Evolutionary conservation across 176 grass and related monocot genomes (phyloP), one percentile per base, ranked within the genome.

Genomic region (Lolium perenne): DNA sequence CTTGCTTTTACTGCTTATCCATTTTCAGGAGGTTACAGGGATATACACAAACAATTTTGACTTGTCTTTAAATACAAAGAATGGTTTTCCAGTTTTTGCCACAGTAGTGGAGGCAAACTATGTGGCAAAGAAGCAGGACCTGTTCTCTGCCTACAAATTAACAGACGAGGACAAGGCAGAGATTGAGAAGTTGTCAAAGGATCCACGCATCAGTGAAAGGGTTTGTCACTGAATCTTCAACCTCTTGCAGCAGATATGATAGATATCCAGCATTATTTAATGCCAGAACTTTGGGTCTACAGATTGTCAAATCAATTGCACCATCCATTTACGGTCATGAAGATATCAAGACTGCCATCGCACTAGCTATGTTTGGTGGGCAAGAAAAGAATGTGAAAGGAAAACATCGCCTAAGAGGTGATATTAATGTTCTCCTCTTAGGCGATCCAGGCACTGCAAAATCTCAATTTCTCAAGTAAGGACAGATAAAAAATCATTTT

Each of bases 381-480:
- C 97, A 99, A 84, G 94, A 96, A 80, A 99, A 99, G 89, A 92
- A 94, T 84, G 89, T 92, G 21, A 94, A 90, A 41, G 97, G 97
- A 80, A 99, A 99, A 16, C 97, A 99, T 92, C 87, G 92, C 8
- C 56, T 99, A 74, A 96, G 97, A 86, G 97, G 97, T 4, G 97
- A 99, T 86, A 96, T 99, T 66, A 99, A 99, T 85, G 90, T 94
- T 70, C 97, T 99, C 62, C 97, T 99, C 43, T 69, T 99, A 18
- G 97, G 97, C 74, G 97, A 99, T 84, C 97, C 97, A 43, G 94
- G 97, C 84, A 99, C 97, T 66, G 97, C 97, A n/a, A 99, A 99
- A 94, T 99, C 97, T 3, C 97, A 99, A 80, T 99, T 99, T 86
- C 92, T 99, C 45, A 99, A 99, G 97, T 99, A 96, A 96, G 92